A percentile compares a stretch with the other conserved stretches of the same genome.
These are phyloP conservation scores for Rosa rugosa DNA, from an alignment of 306 rosid genomes.

Conservation along the genomic window DNA sequence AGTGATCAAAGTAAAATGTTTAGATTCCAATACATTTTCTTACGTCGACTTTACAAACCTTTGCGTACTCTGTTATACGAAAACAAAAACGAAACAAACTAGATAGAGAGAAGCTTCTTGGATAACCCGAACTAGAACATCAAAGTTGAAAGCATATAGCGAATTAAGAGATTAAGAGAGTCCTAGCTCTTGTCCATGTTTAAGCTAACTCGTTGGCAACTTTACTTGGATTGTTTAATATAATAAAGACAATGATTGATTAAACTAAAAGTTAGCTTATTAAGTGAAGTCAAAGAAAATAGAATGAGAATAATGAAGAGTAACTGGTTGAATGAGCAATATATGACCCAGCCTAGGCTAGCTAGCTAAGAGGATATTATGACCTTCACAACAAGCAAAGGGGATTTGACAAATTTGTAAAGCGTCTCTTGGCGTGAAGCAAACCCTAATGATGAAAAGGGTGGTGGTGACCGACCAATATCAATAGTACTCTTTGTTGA, in stretches of 20 bases:
- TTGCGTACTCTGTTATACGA: not conserved
- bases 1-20: not conserved
- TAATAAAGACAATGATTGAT: not conserved
- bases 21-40: not conserved
- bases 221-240: not conserved
- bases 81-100: not conserved
- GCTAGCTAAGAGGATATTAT: conserved; percentile 6
- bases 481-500: not conserved
- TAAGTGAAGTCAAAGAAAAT: conserved; percentile 28
- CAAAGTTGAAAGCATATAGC: not conserved
- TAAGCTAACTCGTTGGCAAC: not conserved
- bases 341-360: conserved; percentile 22
- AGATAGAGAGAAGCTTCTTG: not conserved
- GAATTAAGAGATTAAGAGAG: not conserved
- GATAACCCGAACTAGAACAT: not conserved
- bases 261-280: not conserved
- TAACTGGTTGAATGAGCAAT: conserved; percentile 22
- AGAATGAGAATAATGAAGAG: not conserved
- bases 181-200: too few species aligned
- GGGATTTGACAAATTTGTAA: not conserved
- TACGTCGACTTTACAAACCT: not conserved
- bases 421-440: conserved; percentile 32
- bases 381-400: conserved; percentile 22
- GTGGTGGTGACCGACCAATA: conserved; percentile 20
- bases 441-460: conserved; percentile 36